A percentile compares a stretch with the other conserved stretches of the same genome.
These are phyloP conservation scores for Neopestalotiopsis sp. DNA, from an alignment of 2,329 filamentous ascomycete species.

Conservation along the genomic window DNA sequence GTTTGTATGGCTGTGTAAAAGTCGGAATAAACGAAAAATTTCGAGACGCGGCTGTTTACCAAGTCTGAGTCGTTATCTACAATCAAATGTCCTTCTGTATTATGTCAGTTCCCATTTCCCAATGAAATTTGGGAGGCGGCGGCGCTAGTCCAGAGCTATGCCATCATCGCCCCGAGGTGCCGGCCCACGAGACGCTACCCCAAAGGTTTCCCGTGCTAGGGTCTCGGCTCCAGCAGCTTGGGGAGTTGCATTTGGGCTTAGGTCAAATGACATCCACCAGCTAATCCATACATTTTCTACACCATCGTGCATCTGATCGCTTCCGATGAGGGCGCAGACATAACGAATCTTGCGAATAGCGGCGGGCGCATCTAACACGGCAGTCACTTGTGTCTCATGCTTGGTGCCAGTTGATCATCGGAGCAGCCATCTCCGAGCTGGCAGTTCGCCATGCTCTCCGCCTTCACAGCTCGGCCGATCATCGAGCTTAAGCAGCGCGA, in stretches of 20 bases:
- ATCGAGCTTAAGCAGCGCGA: slow-evolving; percentile 96
- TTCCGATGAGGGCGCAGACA: slow-evolving; percentile 2
- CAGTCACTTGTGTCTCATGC: slow-evolving; percentile 9
- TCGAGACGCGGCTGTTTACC: no score
- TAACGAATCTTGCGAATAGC: neutral
- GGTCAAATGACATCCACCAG: slow-evolving; percentile 19
- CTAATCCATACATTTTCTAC: neutral
- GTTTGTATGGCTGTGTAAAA: no score
- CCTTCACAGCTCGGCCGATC: slow-evolving; percentile 94
- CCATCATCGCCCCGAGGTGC: slow-evolving; percentile 9
- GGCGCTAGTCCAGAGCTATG: slow-evolving; percentile 1
- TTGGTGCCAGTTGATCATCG: slow-evolving; percentile 16
- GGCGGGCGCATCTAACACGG: neutral
- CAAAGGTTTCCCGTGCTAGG: slow-evolving; percentile 4
- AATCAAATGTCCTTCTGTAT: no score
- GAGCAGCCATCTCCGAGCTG: slow-evolving; percentile 19
- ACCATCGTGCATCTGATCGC: neutral
- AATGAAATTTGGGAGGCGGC: neutral
- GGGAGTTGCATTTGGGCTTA: neutral
- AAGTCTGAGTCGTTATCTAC: no score
- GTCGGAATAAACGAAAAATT: no score
- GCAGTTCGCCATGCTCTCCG: slow-evolving; percentile 80
- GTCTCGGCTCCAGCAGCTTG: slow-evolving; percentile 3
- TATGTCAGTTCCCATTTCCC: no score
- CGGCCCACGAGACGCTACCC: neutral